These are phyloP conservation scores for Cytospora mali DNA, from an alignment of 2,329 filamentous ascomycete genomes.

Conservation along the genomic window DNA sequence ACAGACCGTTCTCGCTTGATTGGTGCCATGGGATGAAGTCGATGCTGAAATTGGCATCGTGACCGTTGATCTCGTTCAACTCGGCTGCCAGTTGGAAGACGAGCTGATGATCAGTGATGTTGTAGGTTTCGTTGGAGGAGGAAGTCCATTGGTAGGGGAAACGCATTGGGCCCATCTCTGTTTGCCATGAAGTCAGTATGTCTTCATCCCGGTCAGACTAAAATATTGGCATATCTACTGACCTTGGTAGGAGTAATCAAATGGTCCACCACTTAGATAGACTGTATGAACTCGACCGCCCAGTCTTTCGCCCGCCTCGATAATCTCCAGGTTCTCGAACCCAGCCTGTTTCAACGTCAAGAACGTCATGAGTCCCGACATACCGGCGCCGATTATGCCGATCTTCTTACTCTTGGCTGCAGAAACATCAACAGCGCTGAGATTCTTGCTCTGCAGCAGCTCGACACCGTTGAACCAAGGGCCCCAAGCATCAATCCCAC, in stretches of 20 bases:
- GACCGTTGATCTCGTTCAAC: constrained; percentile 62
- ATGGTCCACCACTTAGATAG: constrained; percentile 61
- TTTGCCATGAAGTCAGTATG: background rate
- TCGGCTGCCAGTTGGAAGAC: constrained; percentile 65
- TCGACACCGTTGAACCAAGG: constrained; percentile 69
- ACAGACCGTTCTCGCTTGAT: constrained; percentile 55
- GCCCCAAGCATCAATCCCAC: constrained; percentile 50
- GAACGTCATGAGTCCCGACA: constrained; percentile 65
- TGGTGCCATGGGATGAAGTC: constrained; percentile 68
- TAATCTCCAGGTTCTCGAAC: constrained; percentile 62
- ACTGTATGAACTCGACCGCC: constrained; percentile 66
- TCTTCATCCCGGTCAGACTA: background rate
- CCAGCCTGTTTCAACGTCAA: constrained; percentile 54
- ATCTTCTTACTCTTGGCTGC: constrained; percentile 60
- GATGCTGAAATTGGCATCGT: constrained; percentile 50
- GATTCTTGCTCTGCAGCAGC: constrained; percentile 57
- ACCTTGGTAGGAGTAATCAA: constrained; percentile 67
- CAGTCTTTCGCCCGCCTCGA: constrained; percentile 62
- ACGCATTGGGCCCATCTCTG: constrained; percentile 62
- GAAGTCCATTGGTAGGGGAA: constrained; percentile 58
- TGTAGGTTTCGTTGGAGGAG: constrained; percentile 56
- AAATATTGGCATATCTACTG: constrained; percentile 42
- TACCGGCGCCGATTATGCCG: constrained; percentile 67
- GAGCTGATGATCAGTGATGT: constrained; percentile 65
- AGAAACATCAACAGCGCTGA: constrained; percentile 53